Percentiles rank a stretch among this genome's conserved stretches.
These are phyloP conservation scores for Kalanchoe fedtschenkoi DNA, from an alignment of 164 flowering plant genomes.

Conservation along the genomic window DNA sequence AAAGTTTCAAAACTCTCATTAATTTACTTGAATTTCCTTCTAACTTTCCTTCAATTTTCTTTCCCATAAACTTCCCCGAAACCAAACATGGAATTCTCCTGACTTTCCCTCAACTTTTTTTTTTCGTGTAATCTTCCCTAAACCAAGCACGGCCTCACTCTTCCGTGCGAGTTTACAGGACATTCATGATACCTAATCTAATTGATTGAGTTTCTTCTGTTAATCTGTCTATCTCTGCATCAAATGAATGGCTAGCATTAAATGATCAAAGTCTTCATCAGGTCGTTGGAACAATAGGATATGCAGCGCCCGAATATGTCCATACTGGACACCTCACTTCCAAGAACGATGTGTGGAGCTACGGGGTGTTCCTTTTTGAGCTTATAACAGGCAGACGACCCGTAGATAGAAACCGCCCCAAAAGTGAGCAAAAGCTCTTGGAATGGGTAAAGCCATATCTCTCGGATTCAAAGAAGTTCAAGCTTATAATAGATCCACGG, in stretches of 20 bases:
- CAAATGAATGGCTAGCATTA: background rate
- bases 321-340: slow-evolving; percentile 66
- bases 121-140: no score
- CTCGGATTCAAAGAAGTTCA: slow-evolving; percentile 47
- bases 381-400: slow-evolving; percentile 77
- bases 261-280: slow-evolving; percentile 12
- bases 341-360: slow-evolving; percentile 76
- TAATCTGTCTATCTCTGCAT: background rate
- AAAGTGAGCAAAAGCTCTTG: slow-evolving; percentile 60
- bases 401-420: slow-evolving; percentile 54
- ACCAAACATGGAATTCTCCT: no score
- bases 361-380: slow-evolving; percentile 71
- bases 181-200: no score
- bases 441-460: slow-evolving; percentile 71
- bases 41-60: no score
- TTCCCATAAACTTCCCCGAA: no score
- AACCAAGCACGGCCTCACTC: no score
- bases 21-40: no score
- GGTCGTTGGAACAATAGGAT: slow-evolving; percentile 76
- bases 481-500: slow-evolving; percentile 52
- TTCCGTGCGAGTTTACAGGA: no score
- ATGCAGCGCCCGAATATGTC: slow-evolving; percentile 72
- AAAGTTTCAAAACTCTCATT: no score
- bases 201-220: no score
- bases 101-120: no score